A percentile compares a stretch with the other conserved stretches of the same genome.
Conservation (phyloP, 2,329 filamentous ascomycete species). For the Exophiala sideris region DNA sequence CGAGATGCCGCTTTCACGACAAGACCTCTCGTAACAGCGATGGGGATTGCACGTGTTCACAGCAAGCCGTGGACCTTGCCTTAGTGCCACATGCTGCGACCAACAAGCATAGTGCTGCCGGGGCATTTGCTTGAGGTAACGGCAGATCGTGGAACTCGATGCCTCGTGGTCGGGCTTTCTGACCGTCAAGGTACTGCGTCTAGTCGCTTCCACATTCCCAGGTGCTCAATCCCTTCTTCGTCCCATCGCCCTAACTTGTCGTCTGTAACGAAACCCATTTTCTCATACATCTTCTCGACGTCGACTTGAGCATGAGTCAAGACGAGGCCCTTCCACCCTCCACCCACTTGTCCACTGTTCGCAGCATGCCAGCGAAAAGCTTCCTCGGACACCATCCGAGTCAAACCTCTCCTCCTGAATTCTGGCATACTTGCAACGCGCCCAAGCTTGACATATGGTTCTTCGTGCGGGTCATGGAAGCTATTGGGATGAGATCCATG, state of each 20-base stretch:
- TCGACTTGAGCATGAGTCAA: constrained; percentile 74
- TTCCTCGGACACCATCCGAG: constrained; percentile 62
- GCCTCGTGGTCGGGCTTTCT: not conserved
- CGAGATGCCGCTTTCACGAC: too few species aligned
- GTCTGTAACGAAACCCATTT: constrained; percentile 71
- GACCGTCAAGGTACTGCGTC: not conserved
- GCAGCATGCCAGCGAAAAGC: constrained; percentile 65
- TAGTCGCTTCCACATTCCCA: constrained; percentile 73
- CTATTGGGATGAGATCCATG: constrained; percentile 58
- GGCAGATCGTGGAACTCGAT: not conserved
- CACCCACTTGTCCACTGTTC: constrained; percentile 50
- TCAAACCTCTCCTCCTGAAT: constrained; percentile 65
- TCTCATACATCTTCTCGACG: constrained; percentile 63
- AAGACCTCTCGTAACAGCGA: too few species aligned
- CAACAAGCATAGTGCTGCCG: too few species aligned
- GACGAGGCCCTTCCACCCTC: constrained; percentile 68
- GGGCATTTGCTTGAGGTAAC: not conserved
- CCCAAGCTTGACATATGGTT: constrained; percentile 80
- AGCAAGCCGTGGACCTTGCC: too few species aligned
- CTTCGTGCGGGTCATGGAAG: constrained; percentile 36
- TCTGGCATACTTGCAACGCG: constrained; percentile 67
- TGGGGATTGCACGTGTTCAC: too few species aligned
- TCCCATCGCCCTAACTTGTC: constrained; percentile 71
- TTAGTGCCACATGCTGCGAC: too few species aligned
- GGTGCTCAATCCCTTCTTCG: constrained; percentile 80